Evolutionary conservation across 2,329 filamentous ascomycete species (phyloP), one percentile per base, ranked within the genome.

Genomic region (Aspergillus ochraceus): DNA sequence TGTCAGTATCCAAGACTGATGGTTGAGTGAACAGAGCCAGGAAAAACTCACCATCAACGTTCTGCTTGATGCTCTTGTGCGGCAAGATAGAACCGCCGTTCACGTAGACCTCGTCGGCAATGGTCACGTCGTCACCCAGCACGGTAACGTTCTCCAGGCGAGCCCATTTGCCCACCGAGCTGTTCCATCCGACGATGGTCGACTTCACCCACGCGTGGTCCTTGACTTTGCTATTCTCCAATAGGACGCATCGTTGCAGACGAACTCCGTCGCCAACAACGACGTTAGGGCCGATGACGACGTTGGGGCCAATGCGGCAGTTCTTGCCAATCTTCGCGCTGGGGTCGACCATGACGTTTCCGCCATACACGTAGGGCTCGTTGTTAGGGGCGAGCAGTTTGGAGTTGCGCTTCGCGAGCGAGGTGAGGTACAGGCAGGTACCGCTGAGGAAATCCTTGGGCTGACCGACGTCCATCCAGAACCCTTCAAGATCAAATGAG

Each of bases 381-480:
- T 84, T 86, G 49, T 84, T 77, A 1, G 92, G 83, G 8, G 89
- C 88, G 54, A 98, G 90, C 62, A 90, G 84, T 81, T 96, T 93
- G 74, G 91, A 91, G 75, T 88, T 87, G 81, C 90, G 92, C 86
- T 97, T 97, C 60, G 92, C 86, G 61, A 98, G 86, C 3, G 92
- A 96, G 51, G 91, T 92, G 55, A 99, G 90, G 82, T 97, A 98
- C 64, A 99, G 85, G 81, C 94, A 98, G 63, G 95, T 98, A 64
- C 94, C 94, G 22, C 90, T 92, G 58, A 99, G 84, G 86, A 98
- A 99, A 76, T 99, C 94, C 83, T 98, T 99, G 70, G 94, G 94
- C 81, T 99, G 94, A 71, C 94, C 94, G 66, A 99, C 92, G 70
- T 98, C 94, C 94, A 98, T 98, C 94, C 94, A 98, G 87, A 96